These are phyloP conservation scores for Pilasporangium apinafurcum DNA, from an alignment of 352 stramenopile species.

Conservation along the genomic window DNA sequence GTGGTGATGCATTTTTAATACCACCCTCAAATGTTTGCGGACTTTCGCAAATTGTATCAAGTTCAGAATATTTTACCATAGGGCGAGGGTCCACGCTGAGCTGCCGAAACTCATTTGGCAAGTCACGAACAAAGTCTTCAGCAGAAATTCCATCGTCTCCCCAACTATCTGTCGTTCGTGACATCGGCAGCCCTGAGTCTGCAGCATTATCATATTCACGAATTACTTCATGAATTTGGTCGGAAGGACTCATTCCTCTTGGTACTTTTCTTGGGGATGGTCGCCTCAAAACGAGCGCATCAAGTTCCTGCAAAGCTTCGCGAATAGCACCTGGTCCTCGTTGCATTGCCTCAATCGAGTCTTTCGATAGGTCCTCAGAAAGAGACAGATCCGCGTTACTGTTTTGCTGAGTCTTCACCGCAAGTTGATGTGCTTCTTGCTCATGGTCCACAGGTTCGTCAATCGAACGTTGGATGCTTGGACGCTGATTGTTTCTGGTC, in stretches of 20 bases:
- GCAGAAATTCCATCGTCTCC: conserved; percentile 17
- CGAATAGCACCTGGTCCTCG: conserved; percentile 31
- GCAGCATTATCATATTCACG: conserved; percentile 38
- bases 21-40: too few species aligned
- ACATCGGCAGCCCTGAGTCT: conserved; percentile 47
- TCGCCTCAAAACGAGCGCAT: conserved; percentile 29
- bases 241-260: conserved; percentile 10
- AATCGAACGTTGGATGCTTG: too few species aligned
- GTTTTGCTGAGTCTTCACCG: background rate
- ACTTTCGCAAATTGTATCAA: too few species aligned
- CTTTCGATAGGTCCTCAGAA: conserved; percentile 12
- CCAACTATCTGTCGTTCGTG: conserved; percentile 55
- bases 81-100: too few species aligned
- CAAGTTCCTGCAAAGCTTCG: conserved; percentile 39
- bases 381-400: conserved; percentile 8
- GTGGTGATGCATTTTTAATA: too few species aligned
- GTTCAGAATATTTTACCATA: too few species aligned
- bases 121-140: conserved; percentile 18
- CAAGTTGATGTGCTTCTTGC: conserved; percentile 4
- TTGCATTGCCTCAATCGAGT: conserved; percentile 28
- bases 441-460: conserved; percentile 1
- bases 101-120: too few species aligned
- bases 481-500: conserved; percentile 1
- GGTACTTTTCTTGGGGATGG: conserved; percentile 8
- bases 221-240: conserved; percentile 34